phyloP scores from a whole-genome alignment of 23 red algal genomes.

The Gracilariopsis chorda region DNA sequence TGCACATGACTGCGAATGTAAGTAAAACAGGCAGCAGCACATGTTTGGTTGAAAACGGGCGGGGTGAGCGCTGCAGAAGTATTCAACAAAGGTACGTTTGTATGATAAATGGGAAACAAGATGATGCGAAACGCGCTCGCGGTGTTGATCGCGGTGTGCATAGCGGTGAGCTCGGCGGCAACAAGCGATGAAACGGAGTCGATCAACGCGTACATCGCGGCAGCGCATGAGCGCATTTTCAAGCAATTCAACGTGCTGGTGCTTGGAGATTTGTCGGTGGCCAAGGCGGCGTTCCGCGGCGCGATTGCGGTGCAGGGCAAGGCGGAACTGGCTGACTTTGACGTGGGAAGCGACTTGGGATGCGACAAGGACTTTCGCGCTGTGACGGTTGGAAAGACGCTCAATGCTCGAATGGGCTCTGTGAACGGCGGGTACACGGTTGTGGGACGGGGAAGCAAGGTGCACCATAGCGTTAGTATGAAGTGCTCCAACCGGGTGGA shows the following conservation, averaged over 20 bases:
- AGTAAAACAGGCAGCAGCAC: too few species aligned
- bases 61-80: too few species aligned
- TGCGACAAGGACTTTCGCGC: slow-evolving; percentile 29
- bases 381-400: not conserved
- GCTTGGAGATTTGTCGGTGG: slow-evolving; percentile 37
- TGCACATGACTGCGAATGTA: too few species aligned
- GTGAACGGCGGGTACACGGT: slow-evolving; percentile 50
- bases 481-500: slow-evolving; percentile 31
- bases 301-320: slow-evolving; percentile 40
- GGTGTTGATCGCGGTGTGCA: not conserved
- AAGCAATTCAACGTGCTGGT: slow-evolving; percentile 13
- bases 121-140: not conserved
- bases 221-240: slow-evolving; percentile 22
- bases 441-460: not conserved
- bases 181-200: slow-evolving; percentile 23
- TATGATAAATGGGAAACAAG: too few species aligned
- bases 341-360: not conserved
- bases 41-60: too few species aligned
- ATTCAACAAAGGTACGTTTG: too few species aligned
- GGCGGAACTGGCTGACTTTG: slow-evolving; percentile 44
- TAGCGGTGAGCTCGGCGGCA: not conserved
- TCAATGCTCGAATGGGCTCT: slow-evolving; percentile 18
- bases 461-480: slow-evolving; percentile 34
- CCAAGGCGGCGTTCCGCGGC: slow-evolving; percentile 34
- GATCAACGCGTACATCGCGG: slow-evolving; percentile 51